Percentiles rank a stretch among this genome's conserved stretches.
These are phyloP conservation scores for Chrysosporium queenslandicum DNA, from an alignment of 2,329 filamentous ascomycete genomes.

Conservation along the genomic window DNA sequence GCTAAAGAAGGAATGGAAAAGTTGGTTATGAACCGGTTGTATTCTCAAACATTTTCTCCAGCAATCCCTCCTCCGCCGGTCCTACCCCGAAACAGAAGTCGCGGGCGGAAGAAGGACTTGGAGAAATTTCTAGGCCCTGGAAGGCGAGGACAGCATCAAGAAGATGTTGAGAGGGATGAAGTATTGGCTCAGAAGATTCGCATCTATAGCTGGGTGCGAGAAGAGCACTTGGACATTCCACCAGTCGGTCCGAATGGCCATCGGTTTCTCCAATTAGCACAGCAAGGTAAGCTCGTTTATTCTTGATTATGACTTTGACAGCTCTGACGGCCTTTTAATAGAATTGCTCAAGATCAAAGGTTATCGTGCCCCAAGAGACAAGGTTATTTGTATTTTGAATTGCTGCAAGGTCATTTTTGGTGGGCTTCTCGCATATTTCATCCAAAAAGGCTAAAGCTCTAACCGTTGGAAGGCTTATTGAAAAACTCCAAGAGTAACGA, in stretches of 20 bases:
- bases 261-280: constrained; percentile 77
- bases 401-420: constrained; percentile 99
- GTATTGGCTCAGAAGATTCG: constrained; percentile 93
- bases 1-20: constrained; percentile 99
- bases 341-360: constrained; percentile 93
- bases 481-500: constrained; percentile 80
- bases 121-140: constrained; percentile 66
- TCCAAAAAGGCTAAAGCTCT: constrained; percentile 16
- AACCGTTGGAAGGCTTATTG: constrained; percentile 51
- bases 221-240: constrained; percentile 88
- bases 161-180: constrained; percentile 93
- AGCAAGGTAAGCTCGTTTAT: constrained; percentile 55
- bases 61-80: constrained; percentile 74
- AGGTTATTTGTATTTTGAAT: constrained; percentile 96
- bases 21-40: constrained; percentile 94
- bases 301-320: neutral
- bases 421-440: constrained; percentile 30
- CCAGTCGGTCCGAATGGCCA: constrained; percentile 74
- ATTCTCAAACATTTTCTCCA: constrained; percentile 91
- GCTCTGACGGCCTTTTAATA: constrained; percentile 28
- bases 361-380: constrained; percentile 92
- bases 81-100: constrained; percentile 47
- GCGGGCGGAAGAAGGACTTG: constrained; percentile 57
- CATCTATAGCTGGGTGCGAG: constrained; percentile 90
- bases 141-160: constrained; percentile 89